These are phyloP conservation scores for Phaeophleospora eucalypticola DNA, from an alignment of 2,329 filamentous ascomycete species.

Conservation along the genomic window DNA sequence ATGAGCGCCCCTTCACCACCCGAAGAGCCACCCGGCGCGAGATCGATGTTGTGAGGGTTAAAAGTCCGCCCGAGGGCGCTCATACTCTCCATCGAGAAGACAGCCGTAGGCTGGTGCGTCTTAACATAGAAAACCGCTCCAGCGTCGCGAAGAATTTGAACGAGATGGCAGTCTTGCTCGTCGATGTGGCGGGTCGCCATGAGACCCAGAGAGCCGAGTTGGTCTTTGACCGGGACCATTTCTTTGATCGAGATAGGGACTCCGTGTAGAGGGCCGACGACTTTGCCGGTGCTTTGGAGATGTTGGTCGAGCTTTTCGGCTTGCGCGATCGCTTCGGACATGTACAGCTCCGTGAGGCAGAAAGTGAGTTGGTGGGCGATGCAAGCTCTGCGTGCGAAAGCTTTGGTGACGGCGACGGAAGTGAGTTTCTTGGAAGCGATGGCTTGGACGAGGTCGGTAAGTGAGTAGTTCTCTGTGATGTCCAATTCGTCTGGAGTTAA, in stretches of 20 bases:
- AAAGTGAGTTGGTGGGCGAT: slow-evolving; percentile 29
- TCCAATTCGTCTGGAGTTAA: slow-evolving; percentile 40
- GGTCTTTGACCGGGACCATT: slow-evolving; percentile 2
- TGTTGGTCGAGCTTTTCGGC: slow-evolving; percentile 23
- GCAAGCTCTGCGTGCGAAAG: slow-evolving; percentile 39
- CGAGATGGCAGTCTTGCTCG: slow-evolving; percentile 3
- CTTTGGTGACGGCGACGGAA: slow-evolving; percentile 22
- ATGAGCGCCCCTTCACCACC: slow-evolving; percentile 57
- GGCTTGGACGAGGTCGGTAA: slow-evolving; percentile 26
- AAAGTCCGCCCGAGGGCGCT: slow-evolving; percentile 1
- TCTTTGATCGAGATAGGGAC: slow-evolving; percentile 48
- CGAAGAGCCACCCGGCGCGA: slow-evolving; percentile 7
- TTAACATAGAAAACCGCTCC: slow-evolving; percentile 11
- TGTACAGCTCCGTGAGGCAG: slow-evolving; percentile 37
- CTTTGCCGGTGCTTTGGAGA: slow-evolving; percentile 3
- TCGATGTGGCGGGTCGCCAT: slow-evolving; percentile 1
- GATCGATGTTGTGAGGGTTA: slow-evolving; percentile 8
- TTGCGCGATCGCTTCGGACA: slow-evolving; percentile 37
- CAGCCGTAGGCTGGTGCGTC: slow-evolving; percentile 26
- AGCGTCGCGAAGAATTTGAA: neutral
- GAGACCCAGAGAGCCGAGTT: slow-evolving; percentile 4
- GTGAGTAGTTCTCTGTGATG: slow-evolving; percentile 47
- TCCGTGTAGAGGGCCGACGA: slow-evolving; percentile 4
- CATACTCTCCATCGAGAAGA: slow-evolving; percentile 7
- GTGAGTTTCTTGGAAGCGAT: slow-evolving; percentile 11